Evolutionary conservation across 352 stramenopile species (phyloP).

Genomic region (Phytophthora colocasiae): DNA sequence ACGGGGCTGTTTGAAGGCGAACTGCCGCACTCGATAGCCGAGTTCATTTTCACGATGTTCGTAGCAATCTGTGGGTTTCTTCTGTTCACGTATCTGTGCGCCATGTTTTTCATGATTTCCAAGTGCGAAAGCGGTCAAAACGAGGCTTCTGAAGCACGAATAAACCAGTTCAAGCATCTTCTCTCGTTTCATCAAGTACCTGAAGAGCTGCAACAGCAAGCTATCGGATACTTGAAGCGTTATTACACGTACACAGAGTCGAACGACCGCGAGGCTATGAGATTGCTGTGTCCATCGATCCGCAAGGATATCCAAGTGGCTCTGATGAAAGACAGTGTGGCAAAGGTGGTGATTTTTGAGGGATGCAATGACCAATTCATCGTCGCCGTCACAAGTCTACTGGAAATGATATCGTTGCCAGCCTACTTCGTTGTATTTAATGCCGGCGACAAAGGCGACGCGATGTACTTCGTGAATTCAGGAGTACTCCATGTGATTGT

Average conservation of each 20-base stretch:
- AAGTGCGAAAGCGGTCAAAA: conserved; percentile 67
- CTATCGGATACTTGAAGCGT: conserved; percentile 62
- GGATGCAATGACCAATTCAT: conserved; percentile 73
- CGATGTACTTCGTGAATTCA: conserved; percentile 77
- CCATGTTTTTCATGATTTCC: conserved; percentile 82
- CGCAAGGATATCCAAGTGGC: conserved; percentile 69
- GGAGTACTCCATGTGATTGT: conserved; percentile 70
- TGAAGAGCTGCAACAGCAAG: conserved; percentile 53
- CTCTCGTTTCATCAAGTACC: conserved; percentile 71
- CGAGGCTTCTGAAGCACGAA: conserved; percentile 59
- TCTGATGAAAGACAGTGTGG: conserved; percentile 66
- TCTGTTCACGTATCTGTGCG: conserved; percentile 74
- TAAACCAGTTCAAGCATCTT: conserved; percentile 80
- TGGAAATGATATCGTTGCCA: conserved; percentile 70
- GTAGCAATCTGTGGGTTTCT: conserved; percentile 72
- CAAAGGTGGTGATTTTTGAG: conserved; percentile 62
- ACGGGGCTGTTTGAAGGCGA: conserved; percentile 75
- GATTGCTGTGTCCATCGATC: conserved; percentile 68
- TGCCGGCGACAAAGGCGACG: conserved; percentile 56
- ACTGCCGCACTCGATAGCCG: conserved; percentile 47
- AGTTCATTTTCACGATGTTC: conserved; percentile 73
- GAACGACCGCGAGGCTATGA: conserved; percentile 70
- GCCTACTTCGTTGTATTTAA: conserved; percentile 60
- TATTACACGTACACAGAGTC: conserved; percentile 72
- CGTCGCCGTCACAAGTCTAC: conserved; percentile 64